Evolutionary conservation across 345 rosid species (phyloP).

Genomic region (Gynandropsis gynandra): DNA sequence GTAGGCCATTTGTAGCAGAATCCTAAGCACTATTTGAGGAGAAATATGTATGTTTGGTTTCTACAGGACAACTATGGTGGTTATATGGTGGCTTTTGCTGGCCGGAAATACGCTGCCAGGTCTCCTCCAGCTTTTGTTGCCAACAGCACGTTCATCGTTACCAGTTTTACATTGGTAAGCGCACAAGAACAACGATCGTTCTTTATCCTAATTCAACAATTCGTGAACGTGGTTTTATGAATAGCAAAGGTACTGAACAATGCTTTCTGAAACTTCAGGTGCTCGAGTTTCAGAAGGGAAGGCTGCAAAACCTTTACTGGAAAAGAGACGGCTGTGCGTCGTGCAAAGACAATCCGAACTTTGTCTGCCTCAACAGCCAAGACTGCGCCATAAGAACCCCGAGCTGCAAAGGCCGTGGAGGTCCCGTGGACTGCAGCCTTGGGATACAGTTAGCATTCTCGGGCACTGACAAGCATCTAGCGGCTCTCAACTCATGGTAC

Average conservation of each 20-base stretch:
- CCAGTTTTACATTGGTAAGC: slow-evolving; percentile 82
- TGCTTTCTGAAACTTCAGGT: slow-evolving; percentile 33
- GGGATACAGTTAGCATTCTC: slow-evolving; percentile 72
- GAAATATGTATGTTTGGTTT: background rate
- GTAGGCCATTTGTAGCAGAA: too few relatives aligned
- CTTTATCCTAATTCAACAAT: too few relatives aligned
- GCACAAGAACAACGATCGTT: background rate
- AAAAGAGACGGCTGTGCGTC: slow-evolving; percentile 82
- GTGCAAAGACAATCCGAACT: slow-evolving; percentile 42
- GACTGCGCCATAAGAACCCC: slow-evolving; percentile 72
- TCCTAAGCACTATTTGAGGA: too few relatives aligned
- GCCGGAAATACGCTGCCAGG: slow-evolving; percentile 84
- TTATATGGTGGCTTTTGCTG: slow-evolving; percentile 90
- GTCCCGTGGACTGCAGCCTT: slow-evolving; percentile 69
- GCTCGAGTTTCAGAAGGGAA: slow-evolving; percentile 76
- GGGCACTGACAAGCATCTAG: slow-evolving; percentile 75
- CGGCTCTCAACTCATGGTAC: slow-evolving; percentile 83
- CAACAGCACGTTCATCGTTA: slow-evolving; percentile 56
- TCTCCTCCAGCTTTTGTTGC: slow-evolving; percentile 77
- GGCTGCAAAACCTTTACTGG: slow-evolving; percentile 76
- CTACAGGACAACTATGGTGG: slow-evolving; percentile 29
- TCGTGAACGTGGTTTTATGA: too few relatives aligned
- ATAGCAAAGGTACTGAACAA: too few relatives aligned
- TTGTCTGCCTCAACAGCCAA: slow-evolving; percentile 76
- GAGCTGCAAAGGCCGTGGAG: slow-evolving; percentile 49